phyloP scores from a whole-genome alignment of 2,329 filamentous ascomycete genomes.

The Clarireedia hainanense region DNA sequence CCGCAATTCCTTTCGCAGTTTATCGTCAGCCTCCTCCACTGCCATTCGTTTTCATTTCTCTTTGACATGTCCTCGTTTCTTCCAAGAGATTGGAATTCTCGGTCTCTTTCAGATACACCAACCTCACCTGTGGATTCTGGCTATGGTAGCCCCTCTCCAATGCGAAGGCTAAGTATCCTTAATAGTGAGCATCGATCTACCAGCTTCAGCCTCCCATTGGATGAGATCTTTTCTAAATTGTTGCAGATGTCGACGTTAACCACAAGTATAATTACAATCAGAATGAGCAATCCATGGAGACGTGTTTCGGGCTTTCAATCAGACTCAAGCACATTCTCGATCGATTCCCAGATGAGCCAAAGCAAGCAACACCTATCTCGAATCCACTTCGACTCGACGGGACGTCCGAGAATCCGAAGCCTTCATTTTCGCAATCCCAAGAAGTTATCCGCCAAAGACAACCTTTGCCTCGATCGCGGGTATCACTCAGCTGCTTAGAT shows the following conservation, averaged over 20 bases:
- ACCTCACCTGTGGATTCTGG: slow-evolving; percentile 11
- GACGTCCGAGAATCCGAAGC: background rate
- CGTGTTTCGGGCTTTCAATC: background rate
- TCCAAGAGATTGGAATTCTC: background rate
- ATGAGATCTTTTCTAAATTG: background rate
- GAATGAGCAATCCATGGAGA: slow-evolving; percentile 1
- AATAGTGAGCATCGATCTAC: background rate
- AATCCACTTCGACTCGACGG: slow-evolving; percentile 7
- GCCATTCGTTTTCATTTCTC: slow-evolving; percentile 13
- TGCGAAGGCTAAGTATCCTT: background rate
- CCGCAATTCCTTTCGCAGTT: slow-evolving; percentile 17
- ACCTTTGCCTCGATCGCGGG: background rate
- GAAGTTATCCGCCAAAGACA: slow-evolving; percentile 3
- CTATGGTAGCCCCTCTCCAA: slow-evolving; percentile 11
- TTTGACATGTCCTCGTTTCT: slow-evolving; percentile 12
- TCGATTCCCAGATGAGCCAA: background rate
- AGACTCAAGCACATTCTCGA: slow-evolving; percentile 1
- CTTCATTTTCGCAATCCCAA: slow-evolving; percentile 15
- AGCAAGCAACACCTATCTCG: background rate
- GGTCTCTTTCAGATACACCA: background rate
- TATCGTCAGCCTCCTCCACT: slow-evolving; percentile 22
- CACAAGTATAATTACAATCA: background rate
- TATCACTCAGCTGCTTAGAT: background rate
- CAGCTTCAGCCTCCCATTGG: background rate
- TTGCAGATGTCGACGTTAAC: background rate